Evolutionary conservation across 495 filamentous ascomycete species (phyloP), one percentile per base, ranked within the genome.

Genomic region (Hamigera avellanea): DNA sequence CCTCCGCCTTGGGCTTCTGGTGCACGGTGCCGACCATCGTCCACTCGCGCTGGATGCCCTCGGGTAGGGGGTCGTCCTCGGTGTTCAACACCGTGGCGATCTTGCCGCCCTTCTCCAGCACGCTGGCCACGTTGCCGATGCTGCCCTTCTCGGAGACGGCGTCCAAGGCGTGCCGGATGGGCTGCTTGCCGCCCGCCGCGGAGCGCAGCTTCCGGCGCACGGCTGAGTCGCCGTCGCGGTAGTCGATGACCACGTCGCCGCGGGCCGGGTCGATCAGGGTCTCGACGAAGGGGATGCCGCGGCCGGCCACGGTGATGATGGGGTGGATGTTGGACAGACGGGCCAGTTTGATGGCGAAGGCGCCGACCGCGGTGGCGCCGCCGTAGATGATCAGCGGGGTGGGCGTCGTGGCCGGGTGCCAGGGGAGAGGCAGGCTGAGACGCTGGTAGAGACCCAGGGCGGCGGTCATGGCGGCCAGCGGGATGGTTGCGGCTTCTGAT

Each of bases 381-480:
- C 83, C 82, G 44, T 83, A 83, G n/a, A 85, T 59, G 5, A 81
- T 55, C 0, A 81, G 45, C 0, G 81, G 81, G 1, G 47, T 61
- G 0, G 59, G 50, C 16, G 57, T 43, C 7, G 42, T 50, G 12
- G 66, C 54, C 1, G 66, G 64, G 1, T 52, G 53, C 79, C 78
- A 86, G 0, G 81, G 81, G 23, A 73, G 54, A 5, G 83, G 81
- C 2, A 88, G 69, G 4, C 54, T 50, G 8, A 86, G 65, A 2
- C 56, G 48, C 18, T 59, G 49, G 43, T 78, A 82, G 0, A 88
- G 54, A 1, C 70, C 81, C 2, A 84, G 39, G 0, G 78, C 80
- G 1, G 80, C 66, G 1, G 83, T 87, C 76, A 84, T 75, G 18
- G 78, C 80, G 2, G 83, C 81, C 3, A 88, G 66, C 0, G 81